Evolutionary conservation across 257 asterid species (phyloP).

Genomic region (Primulina tabacum): DNA sequence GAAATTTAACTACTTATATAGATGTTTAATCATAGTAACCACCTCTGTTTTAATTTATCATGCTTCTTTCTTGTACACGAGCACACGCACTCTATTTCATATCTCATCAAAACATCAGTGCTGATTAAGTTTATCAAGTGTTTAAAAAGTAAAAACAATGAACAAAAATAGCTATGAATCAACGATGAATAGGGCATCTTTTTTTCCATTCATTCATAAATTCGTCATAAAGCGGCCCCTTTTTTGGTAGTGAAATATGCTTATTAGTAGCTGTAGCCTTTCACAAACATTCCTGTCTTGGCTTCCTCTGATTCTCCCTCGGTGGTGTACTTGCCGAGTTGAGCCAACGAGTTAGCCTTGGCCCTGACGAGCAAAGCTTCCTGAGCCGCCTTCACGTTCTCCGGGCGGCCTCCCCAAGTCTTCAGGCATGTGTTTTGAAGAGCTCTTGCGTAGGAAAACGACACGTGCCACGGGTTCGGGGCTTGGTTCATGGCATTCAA

Average conservation of each 20-base stretch:
- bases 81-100: too few relatives aligned
- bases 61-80: too few relatives aligned
- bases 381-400: conserved; percentile 57
- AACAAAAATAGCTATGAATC: not conserved
- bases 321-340: conserved; percentile 58
- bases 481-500: conserved; percentile 73
- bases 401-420: conserved; percentile 68
- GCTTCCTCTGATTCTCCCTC: conserved; percentile 73
- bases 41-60: too few relatives aligned
- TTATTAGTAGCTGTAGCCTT: conserved; percentile 53
- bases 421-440: conserved; percentile 72
- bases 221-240: not conserved
- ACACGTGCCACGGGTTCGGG: conserved; percentile 70
- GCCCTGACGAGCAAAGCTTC: conserved; percentile 52
- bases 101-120: not conserved
- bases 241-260: conserved; percentile 12
- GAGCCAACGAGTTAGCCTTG: conserved; percentile 62
- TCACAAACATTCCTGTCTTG: conserved; percentile 59
- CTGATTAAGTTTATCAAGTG: not conserved
- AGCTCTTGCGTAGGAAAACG: conserved; percentile 67
- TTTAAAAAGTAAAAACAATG: not conserved
- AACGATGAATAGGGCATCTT: not conserved
- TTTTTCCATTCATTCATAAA: not conserved
- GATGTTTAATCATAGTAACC: too few relatives aligned
- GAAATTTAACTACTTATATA: too few relatives aligned